phyloP scores from a whole-genome alignment of 805 yeast genomes.

The Yarrowia phangngaensis region DNA sequence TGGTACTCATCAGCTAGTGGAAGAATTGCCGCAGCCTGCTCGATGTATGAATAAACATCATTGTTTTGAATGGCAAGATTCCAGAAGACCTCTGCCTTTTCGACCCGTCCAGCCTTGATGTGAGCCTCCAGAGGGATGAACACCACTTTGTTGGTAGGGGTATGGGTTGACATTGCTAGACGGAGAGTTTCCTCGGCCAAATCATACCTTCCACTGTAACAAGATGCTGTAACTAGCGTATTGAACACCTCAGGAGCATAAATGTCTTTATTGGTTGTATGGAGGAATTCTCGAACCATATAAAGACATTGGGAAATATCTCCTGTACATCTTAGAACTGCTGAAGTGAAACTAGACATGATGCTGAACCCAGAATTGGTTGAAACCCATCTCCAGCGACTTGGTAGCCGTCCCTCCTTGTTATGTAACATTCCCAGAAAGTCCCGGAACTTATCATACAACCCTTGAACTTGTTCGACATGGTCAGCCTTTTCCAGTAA shows the following conservation, averaged over 20 bases:
- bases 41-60: conserved; percentile 14
- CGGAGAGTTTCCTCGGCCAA: conserved; percentile 9
- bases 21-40: not conserved
- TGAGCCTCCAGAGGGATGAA: conserved; percentile 18
- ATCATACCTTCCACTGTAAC: conserved; percentile 5
- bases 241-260: conserved; percentile 23
- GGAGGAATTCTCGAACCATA: conserved; percentile 3
- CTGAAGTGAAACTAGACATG: conserved; percentile 1
- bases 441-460: conserved; percentile 14
- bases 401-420: not conserved
- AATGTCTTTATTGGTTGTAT: conserved; percentile 10
- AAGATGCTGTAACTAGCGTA: conserved; percentile 4
- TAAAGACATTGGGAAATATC: conserved; percentile 16
- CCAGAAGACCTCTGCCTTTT: conserved; percentile 16
- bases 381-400: not conserved
- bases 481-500: not conserved
- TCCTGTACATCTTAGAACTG: not conserved
- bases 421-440: not conserved
- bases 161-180: not conserved
- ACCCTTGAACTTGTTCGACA: conserved; percentile 5
- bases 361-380: not conserved
- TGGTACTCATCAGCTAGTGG: conserved; percentile 11
- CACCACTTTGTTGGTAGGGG: conserved; percentile 23
- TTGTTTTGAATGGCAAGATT: conserved; percentile 8
- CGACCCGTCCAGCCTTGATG: conserved; percentile 1